These are phyloP conservation scores for Kregervanrija fluxuum DNA, from an alignment of 805 yeast genomes.

Conservation along the genomic window DNA sequence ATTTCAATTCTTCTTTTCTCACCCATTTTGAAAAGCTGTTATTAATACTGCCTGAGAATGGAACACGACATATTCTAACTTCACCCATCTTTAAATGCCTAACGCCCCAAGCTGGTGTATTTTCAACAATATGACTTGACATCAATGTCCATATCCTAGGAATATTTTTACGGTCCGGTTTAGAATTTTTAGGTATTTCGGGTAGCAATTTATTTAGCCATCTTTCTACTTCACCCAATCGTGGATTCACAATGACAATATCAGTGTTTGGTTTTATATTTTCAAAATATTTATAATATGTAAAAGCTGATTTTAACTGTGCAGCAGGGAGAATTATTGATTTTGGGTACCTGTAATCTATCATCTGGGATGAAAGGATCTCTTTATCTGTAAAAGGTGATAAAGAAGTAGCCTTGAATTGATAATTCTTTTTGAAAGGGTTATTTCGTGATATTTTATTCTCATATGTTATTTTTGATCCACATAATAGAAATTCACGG, in stretches of 20 bases:
- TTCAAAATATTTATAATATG: background rate
- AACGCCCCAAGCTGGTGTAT: conserved; percentile 16
- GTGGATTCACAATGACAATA: conserved; percentile 21
- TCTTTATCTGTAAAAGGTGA: background rate
- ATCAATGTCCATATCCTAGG: conserved; percentile 20
- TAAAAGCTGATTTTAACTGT: conserved; percentile 1
- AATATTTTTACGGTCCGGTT: background rate
- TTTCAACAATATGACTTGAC: conserved; percentile 14
- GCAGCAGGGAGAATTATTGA: conserved; percentile 4
- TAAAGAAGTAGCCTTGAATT: conserved; percentile 2
- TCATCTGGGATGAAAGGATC: background rate
- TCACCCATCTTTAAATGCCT: conserved; percentile 17
- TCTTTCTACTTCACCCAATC: conserved; percentile 13
- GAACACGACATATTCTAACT: conserved; percentile 16
- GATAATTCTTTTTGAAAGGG: conserved; percentile 5
- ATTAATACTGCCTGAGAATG: conserved; percentile 4
- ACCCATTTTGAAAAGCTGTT: background rate
- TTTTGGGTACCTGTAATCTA: background rate
- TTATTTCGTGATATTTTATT: conserved; percentile 9
- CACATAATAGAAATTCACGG: conserved; percentile 2
- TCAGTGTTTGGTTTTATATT: conserved; percentile 12
- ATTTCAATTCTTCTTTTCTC: conserved; percentile 8
- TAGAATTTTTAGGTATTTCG: conserved; percentile 3
- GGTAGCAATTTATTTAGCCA: conserved; percentile 1
- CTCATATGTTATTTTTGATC: conserved; percentile 8